phyloP scores from a whole-genome alignment of 192 early-diverging fungal species.

The Backusella luteola region DNA sequence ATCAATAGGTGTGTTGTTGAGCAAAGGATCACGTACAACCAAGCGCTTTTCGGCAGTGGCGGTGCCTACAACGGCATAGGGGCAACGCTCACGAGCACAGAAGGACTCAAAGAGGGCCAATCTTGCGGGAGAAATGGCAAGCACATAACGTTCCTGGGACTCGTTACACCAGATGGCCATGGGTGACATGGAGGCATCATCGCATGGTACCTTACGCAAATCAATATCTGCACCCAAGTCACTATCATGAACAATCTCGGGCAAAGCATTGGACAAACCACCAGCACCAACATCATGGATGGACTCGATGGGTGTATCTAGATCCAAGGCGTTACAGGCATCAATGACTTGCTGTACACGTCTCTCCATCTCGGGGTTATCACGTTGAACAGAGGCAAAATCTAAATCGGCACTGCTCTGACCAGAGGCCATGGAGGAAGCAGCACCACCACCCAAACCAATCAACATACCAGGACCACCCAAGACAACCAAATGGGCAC shows the following conservation, averaged over 20 bases:
- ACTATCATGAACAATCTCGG: conserved; percentile 97
- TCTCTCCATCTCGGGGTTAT: conserved; percentile 99
- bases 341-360: conserved; percentile 97
- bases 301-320: conserved; percentile 82
- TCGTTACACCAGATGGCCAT: conserved; percentile 99
- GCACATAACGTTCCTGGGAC: conserved; percentile 98
- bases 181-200: conserved; percentile 93
- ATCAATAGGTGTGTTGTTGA: conserved; percentile 73
- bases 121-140: conserved; percentile 75
- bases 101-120: conserved; percentile 71
- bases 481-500: conserved; percentile 81
- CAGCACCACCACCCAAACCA: conserved; percentile 98
- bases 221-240: conserved; percentile 89
- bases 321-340: conserved; percentile 82
- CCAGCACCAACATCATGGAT: conserved; percentile 99
- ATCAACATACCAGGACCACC: conserved; percentile 99
- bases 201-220: conserved; percentile 87
- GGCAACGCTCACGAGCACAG: conserved; percentile 89
- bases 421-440: conserved; percentile 92
- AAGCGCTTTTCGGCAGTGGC: conserved; percentile 83
- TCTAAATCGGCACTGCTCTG: conserved; percentile 86
- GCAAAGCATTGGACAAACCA: conserved; percentile 95
- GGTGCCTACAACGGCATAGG: conserved; percentile 85
- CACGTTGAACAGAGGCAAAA: conserved; percentile 98
- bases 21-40: conserved; percentile 74